Evolutionary conservation across 176 grass and related monocot species (phyloP), one percentile per base, ranked within the genome.

Genomic region (Paspalum vaginatum): DNA sequence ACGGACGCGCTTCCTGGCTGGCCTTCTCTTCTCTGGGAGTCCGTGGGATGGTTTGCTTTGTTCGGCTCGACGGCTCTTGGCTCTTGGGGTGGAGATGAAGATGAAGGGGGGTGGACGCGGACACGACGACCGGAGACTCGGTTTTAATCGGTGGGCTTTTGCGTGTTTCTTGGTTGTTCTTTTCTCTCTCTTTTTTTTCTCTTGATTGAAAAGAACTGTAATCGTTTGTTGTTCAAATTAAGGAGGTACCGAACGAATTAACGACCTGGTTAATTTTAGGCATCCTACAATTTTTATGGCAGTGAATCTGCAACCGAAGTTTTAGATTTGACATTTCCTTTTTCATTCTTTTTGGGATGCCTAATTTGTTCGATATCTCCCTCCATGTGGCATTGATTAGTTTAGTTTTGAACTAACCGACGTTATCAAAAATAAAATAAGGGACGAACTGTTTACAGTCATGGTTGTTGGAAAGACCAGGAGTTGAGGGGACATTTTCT

Each of bases 401-500:
- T 32, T 32, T 32, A 32, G 32, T 32, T 32, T 3, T 32, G 32
- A 32, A 32, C 32, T 2, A 2, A 32, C 3, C 32, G 32, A 32
- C 32, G 1, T 3, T 32, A 32, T 32, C 32, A 32, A 32, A 32
- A 32, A 32, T 32, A 2, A 32, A 2, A 32, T 1, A 32, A 32
- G 32, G 32, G 32, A 32, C 2, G 32, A 53, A 46, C 72, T 52
- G 9, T 21, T 47, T 20, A 26, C 49, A 65, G 44, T 56, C 44
- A 27, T 71, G 70, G 70, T 81, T 81, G 87, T 76, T 85, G 74
- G 66, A 77, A 47, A 74, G 26, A 67, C 16, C 8, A 84, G 76
- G 76, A 70, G 87, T 80, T 85, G 81, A 63, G 70, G 47, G 47
- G 70, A 71, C 84, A 64, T 89, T 89, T 77, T 76, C 57, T 48